Evolutionary conservation across 305 asterid species (phyloP).

Genomic region (Solanum chacoense): DNA sequence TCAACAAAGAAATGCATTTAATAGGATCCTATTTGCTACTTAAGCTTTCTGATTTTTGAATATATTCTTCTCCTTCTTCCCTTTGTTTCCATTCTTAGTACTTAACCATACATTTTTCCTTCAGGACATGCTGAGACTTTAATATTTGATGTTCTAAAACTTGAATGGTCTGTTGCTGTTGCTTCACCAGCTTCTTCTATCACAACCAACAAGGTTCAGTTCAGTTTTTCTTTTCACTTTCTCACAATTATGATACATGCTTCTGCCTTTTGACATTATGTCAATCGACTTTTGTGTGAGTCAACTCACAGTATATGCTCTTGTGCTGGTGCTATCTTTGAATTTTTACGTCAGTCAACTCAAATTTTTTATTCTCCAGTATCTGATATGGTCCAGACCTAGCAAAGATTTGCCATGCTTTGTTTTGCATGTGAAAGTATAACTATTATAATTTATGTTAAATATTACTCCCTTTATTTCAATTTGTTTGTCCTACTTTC

Average conservation of each 20-base stretch:
- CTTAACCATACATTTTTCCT: neutral
- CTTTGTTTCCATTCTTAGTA: conserved; percentile 2
- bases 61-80: neutral
- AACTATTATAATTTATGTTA: neutral
- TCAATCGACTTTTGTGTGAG: neutral
- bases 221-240: conserved; percentile 9
- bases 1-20: neutral
- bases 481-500: neutral
- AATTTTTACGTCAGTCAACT: neutral
- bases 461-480: neutral
- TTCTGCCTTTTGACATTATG: neutral
- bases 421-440: neutral
- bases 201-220: conserved; percentile 70
- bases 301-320: neutral
- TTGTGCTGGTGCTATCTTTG: neutral
- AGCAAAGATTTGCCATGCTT: neutral
- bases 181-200: conserved; percentile 73
- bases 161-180: conserved; percentile 84
- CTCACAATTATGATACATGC: neutral
- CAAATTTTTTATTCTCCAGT: neutral
- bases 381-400: neutral
- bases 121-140: conserved; percentile 84
- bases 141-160: conserved; percentile 74
- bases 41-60: neutral
- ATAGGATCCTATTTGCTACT: neutral